phyloP scores from a whole-genome alignment of 2,329 filamentous ascomycete species.

The Coniochaeta ligniaria region DNA sequence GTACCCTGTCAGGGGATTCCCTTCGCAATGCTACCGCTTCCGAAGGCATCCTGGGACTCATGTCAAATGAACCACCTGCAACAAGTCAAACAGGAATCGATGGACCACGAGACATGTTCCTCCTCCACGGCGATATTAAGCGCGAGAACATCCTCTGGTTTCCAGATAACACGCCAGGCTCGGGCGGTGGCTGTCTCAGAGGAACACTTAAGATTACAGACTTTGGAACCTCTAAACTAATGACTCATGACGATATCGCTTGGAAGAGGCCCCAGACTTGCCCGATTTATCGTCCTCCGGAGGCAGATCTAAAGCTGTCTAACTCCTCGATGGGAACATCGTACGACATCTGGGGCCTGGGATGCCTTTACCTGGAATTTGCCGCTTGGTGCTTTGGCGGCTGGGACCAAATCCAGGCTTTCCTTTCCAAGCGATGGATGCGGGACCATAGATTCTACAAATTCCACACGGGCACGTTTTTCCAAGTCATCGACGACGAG shows the following conservation, averaged over 20 bases:
- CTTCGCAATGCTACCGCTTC: background rate
- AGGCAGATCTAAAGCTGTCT: background rate
- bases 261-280: background rate
- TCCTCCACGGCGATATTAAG: background rate
- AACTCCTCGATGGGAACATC: background rate
- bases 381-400: background rate
- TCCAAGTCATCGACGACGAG: too few species aligned
- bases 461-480: too few species aligned
- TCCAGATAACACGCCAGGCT: background rate
- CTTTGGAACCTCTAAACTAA: background rate
- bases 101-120: background rate
- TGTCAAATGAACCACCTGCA: background rate
- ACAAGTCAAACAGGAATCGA: background rate
- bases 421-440: background rate
- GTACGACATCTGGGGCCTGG: background rate
- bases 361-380: background rate
- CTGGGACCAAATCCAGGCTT: background rate
- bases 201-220: background rate
- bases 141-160: background rate
- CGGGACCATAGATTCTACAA: background rate
- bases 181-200: background rate
- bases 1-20: background rate
- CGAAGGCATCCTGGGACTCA: background rate
- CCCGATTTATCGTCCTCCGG: background rate
- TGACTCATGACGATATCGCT: background rate